A percentile compares a stretch with the other conserved stretches of the same genome.
phyloP scores from a whole-genome alignment of 1,284 basidiomycete species.

The Termitomyces sp. region DNA sequence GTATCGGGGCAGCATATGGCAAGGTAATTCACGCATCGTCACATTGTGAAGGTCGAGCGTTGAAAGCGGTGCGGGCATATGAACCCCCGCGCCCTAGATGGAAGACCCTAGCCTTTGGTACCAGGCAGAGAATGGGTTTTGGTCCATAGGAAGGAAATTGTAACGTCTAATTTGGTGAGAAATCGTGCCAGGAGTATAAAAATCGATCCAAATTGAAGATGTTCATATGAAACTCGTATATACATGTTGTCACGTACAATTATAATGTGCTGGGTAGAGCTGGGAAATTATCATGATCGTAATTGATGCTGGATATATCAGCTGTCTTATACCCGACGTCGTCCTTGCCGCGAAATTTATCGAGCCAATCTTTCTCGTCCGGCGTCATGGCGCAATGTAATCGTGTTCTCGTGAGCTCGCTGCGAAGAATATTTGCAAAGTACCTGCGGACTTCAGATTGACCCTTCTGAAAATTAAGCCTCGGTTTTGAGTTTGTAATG shows the following conservation, averaged over 20 bases:
- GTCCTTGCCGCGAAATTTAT: accelerated
- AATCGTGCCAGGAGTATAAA: too few species aligned
- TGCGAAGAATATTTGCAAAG: not conserved
- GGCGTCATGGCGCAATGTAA: not conserved
- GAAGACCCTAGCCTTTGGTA: too few species aligned
- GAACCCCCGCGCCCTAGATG: too few species aligned
- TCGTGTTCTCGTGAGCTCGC: not conserved
- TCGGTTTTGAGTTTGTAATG: not conserved
- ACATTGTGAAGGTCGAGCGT: not conserved
- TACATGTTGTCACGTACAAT: too few species aligned
- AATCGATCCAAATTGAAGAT: too few species aligned
- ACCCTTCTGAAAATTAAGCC: not conserved
- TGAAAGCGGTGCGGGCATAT: not conserved
- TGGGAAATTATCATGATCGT: not conserved
- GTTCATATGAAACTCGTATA: too few species aligned
- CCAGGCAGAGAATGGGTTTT: too few species aligned
- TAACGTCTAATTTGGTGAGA: too few species aligned
- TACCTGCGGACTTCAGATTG: not conserved
- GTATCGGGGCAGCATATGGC: not conserved
- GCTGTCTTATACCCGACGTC: not conserved
- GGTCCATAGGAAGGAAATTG: too few species aligned
- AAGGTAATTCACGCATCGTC: not conserved
- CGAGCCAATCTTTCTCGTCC: not conserved
- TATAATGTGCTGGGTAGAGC: not conserved
- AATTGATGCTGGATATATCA: too few species aligned